These are phyloP conservation scores for Byssoonygena ceratinophila DNA, from an alignment of 2,329 filamentous ascomycete genomes.

Conservation along the genomic window DNA sequence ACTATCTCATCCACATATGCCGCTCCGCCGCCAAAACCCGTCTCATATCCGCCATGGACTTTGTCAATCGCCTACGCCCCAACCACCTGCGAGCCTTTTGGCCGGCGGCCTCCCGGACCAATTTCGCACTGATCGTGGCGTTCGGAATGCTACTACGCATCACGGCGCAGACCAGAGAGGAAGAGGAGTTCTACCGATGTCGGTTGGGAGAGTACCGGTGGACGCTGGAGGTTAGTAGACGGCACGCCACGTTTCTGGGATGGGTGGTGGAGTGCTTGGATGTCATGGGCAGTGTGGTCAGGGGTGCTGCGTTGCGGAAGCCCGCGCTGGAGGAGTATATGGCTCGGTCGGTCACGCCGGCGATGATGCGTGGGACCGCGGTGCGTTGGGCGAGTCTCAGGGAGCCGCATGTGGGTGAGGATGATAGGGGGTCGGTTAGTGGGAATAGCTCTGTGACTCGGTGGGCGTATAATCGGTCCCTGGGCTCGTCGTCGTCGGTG, in stretches of 20 bases:
- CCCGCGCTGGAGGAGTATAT: constrained; percentile 46
- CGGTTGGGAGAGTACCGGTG: constrained; percentile 82
- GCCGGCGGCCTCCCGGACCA: constrained; percentile 46
- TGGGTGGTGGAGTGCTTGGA: constrained; percentile 73
- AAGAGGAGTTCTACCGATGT: constrained; percentile 83
- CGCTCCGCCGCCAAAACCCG: constrained; percentile 88
- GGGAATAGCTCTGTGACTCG: constrained; percentile 2
- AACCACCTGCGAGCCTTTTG: constrained; percentile 84
- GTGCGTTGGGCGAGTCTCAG: neutral
- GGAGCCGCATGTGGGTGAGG: neutral
- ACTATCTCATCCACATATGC: constrained; percentile 83
- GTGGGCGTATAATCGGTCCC: constrained; percentile 4
- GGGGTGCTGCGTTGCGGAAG: constrained; percentile 39
- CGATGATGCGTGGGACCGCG: neutral
- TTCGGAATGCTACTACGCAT: constrained; percentile 86
- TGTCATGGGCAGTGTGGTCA: constrained; percentile 57
- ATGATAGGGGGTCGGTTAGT: neutral
- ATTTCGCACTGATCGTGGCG: constrained; percentile 89
- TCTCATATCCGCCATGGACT: constrained; percentile 92
- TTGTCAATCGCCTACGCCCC: constrained; percentile 82
- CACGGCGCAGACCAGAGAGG: constrained; percentile 74
- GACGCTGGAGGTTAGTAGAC: constrained; percentile 79
- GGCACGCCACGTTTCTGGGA: constrained; percentile 46
- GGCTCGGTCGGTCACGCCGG: constrained; percentile 16
- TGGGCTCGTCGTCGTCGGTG: constrained; percentile 1